phyloP scores from a whole-genome alignment of 179 eudicot genomes.

The Vitellaria paradoxa region DNA sequence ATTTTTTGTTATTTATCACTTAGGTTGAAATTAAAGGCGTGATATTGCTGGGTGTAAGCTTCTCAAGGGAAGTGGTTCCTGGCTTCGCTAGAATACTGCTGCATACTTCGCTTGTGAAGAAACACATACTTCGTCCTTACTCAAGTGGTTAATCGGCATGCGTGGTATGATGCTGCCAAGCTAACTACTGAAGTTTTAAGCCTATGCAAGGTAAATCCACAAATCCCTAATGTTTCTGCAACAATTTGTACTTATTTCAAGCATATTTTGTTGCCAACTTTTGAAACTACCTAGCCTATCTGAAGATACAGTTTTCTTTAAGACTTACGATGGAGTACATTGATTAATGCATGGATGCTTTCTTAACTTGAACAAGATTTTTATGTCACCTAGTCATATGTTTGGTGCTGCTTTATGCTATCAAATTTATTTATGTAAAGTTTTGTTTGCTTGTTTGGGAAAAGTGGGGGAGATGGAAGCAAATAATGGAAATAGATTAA shows the following conservation, averaged over 20 bases:
- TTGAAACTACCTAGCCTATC: not conserved
- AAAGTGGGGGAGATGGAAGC: too few species aligned
- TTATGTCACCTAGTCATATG: too few species aligned
- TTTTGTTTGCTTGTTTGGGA: too few species aligned
- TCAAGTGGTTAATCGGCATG: slow-evolving; percentile 89
- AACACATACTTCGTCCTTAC: slow-evolving; percentile 76
- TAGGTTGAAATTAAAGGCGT: slow-evolving; percentile 79
- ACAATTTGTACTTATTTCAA: not conserved
- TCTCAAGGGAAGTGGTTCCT: slow-evolving; percentile 92
- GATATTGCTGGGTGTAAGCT: slow-evolving; percentile 65
- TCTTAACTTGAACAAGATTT: too few species aligned
- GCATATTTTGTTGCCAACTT: not conserved
- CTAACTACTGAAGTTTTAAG: slow-evolving; percentile 79
- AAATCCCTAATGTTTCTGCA: not conserved
- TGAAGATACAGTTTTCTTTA: not conserved
- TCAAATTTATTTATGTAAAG: too few species aligned
- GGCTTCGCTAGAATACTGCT: slow-evolving; percentile 89
- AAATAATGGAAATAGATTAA: too few species aligned
- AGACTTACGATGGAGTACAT: not conserved
- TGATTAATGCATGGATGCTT: not conserved
- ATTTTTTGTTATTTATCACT: slow-evolving; percentile 7
- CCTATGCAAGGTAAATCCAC: slow-evolving; percentile 71
- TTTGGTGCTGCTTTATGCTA: too few species aligned
- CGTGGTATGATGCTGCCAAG: slow-evolving; percentile 97
- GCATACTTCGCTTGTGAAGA: slow-evolving; percentile 87